Evolutionary conservation across 305 asterid genomes (phyloP).

Genomic region (Nicotiana rustica): DNA sequence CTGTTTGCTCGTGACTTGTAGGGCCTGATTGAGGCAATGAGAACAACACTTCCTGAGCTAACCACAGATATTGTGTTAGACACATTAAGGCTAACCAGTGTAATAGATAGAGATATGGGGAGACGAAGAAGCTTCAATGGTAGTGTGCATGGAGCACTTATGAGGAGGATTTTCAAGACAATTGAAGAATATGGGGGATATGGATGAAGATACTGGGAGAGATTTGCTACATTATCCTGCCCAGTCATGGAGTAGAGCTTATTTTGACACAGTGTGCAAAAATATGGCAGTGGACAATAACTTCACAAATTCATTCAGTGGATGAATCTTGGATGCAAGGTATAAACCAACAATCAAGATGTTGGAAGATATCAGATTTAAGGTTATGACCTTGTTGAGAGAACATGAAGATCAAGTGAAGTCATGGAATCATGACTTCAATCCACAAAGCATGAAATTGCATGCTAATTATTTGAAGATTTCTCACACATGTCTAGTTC

Average conservation of each 20-base stretch:
- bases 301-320: neutral
- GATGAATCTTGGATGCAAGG: slow-evolving; percentile 20
- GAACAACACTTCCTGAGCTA: neutral
- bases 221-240: neutral
- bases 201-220: neutral
- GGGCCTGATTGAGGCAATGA: neutral
- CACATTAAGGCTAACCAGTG: neutral
- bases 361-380: neutral
- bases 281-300: neutral
- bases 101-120: no score
- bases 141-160: no score
- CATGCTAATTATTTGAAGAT: neutral
- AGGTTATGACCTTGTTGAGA: neutral
- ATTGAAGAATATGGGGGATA: neutral
- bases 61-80: neutral
- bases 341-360: neutral
- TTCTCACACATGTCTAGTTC: neutral
- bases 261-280: no score
- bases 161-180: neutral
- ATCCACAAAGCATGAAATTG: neutral
- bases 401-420: neutral
- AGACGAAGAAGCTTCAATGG: no score
- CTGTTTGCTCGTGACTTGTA: neutral
- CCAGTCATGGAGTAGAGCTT: neutral
- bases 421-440: neutral